Conservation (phyloP, 257 asterid species). For the Nicotiana obtusifolia region DNA sequence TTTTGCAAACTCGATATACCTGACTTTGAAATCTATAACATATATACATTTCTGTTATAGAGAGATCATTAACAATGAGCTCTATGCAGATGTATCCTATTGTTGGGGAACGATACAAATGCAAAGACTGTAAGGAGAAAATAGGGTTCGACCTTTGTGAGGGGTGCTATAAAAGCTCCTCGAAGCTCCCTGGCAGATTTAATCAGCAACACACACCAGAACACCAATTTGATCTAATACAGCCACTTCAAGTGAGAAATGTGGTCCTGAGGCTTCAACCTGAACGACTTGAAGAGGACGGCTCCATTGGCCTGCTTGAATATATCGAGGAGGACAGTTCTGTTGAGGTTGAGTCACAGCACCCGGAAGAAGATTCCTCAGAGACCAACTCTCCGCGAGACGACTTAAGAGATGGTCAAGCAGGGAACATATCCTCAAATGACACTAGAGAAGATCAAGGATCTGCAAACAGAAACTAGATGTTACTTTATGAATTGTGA, state of each 20-base stretch:
- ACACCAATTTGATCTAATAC: conserved; percentile 34
- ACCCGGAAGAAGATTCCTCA: conserved; percentile 10
- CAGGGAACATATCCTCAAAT: conserved; percentile 9
- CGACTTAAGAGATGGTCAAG: not conserved
- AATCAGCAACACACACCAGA: conserved; percentile 74
- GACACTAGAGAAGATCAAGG: conserved; percentile 13
- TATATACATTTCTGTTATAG: not conserved
- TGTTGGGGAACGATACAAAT: conserved; percentile 55
- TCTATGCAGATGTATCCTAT: conserved; percentile 59
- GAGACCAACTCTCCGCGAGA: not conserved
- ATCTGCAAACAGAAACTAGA: not conserved
- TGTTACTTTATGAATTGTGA: not conserved
- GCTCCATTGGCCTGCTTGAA: not conserved
- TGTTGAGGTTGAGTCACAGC: not conserved
- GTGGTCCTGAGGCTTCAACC: conserved; percentile 8
- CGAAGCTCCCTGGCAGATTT: conserved; percentile 63
- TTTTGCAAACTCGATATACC: not conserved
- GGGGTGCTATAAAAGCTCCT: conserved; percentile 41
- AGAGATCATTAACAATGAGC: not conserved
- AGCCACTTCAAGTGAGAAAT: conserved; percentile 6
- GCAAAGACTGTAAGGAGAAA: conserved; percentile 61
- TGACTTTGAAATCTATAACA: not conserved
- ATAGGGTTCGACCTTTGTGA: conserved; percentile 74
- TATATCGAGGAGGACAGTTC: not conserved
- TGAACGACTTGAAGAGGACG: conserved; percentile 15